Percentiles rank a stretch among this genome's conserved stretches.
Conservation (phyloP, 495 filamentous ascomycete species). For the Tuber melanosporum region DNA sequence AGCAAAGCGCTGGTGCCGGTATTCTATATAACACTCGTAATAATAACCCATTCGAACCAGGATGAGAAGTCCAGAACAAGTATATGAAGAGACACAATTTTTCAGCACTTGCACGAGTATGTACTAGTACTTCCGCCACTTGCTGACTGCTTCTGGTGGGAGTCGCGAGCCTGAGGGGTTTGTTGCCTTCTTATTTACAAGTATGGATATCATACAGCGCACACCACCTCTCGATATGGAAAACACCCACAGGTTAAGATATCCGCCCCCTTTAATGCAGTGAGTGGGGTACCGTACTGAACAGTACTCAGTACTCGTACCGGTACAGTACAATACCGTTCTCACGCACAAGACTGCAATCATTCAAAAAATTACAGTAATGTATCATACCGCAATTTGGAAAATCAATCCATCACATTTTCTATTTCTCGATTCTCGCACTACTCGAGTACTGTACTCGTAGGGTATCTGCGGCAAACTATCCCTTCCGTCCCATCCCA, state of each 20-base stretch:
- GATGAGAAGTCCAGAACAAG: background rate
- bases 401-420: slow-evolving; percentile 1
- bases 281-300: background rate
- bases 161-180: background rate
- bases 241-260: background rate
- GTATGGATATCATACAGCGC: background rate
- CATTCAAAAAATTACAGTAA: background rate
- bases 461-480: background rate
- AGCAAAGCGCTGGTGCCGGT: background rate
- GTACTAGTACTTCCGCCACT: background rate
- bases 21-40: background rate
- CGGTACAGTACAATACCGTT: too few relatives aligned
- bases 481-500: background rate
- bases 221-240: background rate
- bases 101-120: background rate
- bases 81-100: background rate
- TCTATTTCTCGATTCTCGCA: background rate
- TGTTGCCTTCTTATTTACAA: background rate
- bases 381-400: too few relatives aligned
- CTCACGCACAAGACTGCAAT: background rate
- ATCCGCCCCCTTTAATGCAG: background rate
- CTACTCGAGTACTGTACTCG: too few relatives aligned
- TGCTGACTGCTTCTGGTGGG: background rate
- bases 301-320: background rate
- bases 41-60: background rate